Evolutionary conservation across 1,284 basidiomycete species (phyloP).

Genomic region (Ustilago xerochloae): DNA sequence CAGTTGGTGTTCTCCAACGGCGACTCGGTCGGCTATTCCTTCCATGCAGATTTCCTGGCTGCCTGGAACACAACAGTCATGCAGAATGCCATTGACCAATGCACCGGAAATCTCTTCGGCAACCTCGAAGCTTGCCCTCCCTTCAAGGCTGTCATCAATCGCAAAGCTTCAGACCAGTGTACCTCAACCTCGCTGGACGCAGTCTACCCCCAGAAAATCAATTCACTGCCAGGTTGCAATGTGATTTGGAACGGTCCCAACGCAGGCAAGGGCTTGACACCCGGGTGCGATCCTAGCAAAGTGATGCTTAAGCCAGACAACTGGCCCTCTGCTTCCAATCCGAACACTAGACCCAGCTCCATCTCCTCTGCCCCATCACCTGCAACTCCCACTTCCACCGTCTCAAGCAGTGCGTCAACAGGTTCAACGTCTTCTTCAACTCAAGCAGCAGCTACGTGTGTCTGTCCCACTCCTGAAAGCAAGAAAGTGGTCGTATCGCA

Average conservation of each 20-base stretch:
- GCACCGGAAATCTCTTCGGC: constrained; percentile 69
- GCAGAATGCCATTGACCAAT: constrained; percentile 72
- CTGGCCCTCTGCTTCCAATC: constrained; percentile 1
- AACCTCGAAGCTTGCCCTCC: constrained; percentile 71
- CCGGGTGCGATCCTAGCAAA: constrained; percentile 38
- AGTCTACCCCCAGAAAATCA: constrained; percentile 12
- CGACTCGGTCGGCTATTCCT: constrained; percentile 67
- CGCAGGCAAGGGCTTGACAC: constrained; percentile 37
- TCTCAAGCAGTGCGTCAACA: too few species aligned
- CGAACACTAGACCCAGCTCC: background rate
- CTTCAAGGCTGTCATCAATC: constrained; percentile 25
- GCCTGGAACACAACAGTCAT: constrained; percentile 68
- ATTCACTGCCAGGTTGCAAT: constrained; percentile 51
- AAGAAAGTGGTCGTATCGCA: background rate
- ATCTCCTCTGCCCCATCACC: background rate
- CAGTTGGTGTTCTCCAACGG: constrained; percentile 45
- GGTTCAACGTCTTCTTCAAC: background rate
- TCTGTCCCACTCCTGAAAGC: background rate
- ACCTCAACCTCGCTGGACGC: background rate
- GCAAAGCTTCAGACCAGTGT: constrained; percentile 10
- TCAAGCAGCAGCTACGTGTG: background rate
- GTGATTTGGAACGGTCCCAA: constrained; percentile 46
- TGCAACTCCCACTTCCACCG: background rate
- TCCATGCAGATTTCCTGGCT: constrained; percentile 73
- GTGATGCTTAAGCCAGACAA: constrained; percentile 27